Base-by-base conservation (phyloP, 2,329 filamentous ascomycete species). In the Daldinia eschscholtzii region DNA sequence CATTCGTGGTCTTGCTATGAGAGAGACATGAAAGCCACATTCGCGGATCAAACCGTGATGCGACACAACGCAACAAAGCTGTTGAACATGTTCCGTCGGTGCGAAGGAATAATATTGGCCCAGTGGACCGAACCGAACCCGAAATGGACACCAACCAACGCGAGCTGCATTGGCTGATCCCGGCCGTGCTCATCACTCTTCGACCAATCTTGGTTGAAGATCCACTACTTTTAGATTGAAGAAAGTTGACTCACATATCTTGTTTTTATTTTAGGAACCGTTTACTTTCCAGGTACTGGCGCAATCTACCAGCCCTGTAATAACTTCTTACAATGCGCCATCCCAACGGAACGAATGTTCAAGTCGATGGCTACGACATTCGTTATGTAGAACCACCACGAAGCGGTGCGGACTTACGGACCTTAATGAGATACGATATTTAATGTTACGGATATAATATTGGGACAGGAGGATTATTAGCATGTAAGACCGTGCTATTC, bases 41-140 rank as follows among this genome's bases (percentile, higher is more conserved):
- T 55, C 30, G 61, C 66, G 48, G 42, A 61, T 57, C 60, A 53
- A 52, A 20, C 61, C 52, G 58, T 56, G 48, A 67, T 55, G 30
- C 37, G 69, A 61, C 61, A n/a, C 46, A 37, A 53, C 44, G 4
- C 67, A 71, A 70, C 70, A 71, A 71, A 70, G 67, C 70, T 67
- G 69, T 71, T 71, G 69, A 71, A 37, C 44, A 65, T 56, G 64
- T 56, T 58, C 59, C 61, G 64, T 57, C 41, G 44, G 56, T 59
- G 55, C 56, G 53, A 57, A 64, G 30, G 66, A 35, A 41, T 37
- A 39, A 37, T 57, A 37, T 50, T 62, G 69, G 64, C 61, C 70
- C 26, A 71, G 70, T 71, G 70, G 68, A 71, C 66, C 58, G 63
- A 65, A 71, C 66, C 56, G 63, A 64, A 37, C 39, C 42, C 57